Percentiles rank a stretch among this genome's conserved stretches.
phyloP scores from a whole-genome alignment of 2,329 filamentous ascomycete species.

The Huntiella omanensis region DNA sequence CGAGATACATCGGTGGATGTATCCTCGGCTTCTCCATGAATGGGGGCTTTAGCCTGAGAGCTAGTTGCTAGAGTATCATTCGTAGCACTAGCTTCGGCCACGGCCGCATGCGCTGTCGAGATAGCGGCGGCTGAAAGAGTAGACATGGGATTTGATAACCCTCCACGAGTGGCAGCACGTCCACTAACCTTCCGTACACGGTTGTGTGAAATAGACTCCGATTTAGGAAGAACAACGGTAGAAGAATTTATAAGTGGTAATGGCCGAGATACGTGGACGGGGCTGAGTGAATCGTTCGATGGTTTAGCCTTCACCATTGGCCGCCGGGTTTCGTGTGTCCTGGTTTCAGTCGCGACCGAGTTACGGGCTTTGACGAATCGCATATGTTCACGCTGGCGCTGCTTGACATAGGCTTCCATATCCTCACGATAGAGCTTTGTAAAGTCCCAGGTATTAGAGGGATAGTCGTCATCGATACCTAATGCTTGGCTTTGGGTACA shows the following conservation, averaged over 20 bases:
- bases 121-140: background rate
- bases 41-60: too few relatives aligned
- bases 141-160: background rate
- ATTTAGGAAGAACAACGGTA: too few relatives aligned
- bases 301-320: too few relatives aligned
- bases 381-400: constrained; percentile 2
- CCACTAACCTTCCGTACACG: background rate
- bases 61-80: background rate
- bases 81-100: background rate
- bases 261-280: too few relatives aligned
- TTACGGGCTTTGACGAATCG: constrained; percentile 3
- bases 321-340: too few relatives aligned
- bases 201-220: too few relatives aligned
- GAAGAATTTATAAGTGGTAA: too few relatives aligned
- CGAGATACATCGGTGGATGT: too few relatives aligned
- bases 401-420: background rate
- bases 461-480: background rate
- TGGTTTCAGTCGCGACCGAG: background rate
- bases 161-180: too few relatives aligned
- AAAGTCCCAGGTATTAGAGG: too few relatives aligned
- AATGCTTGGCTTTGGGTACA: background rate
- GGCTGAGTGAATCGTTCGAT: too few relatives aligned
- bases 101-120: constrained; percentile 1
- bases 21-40: too few relatives aligned
- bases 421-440: background rate